Evolutionary conservation across 371 early-diverging fungal species (phyloP).

Genomic region (Mortierella sp.): DNA sequence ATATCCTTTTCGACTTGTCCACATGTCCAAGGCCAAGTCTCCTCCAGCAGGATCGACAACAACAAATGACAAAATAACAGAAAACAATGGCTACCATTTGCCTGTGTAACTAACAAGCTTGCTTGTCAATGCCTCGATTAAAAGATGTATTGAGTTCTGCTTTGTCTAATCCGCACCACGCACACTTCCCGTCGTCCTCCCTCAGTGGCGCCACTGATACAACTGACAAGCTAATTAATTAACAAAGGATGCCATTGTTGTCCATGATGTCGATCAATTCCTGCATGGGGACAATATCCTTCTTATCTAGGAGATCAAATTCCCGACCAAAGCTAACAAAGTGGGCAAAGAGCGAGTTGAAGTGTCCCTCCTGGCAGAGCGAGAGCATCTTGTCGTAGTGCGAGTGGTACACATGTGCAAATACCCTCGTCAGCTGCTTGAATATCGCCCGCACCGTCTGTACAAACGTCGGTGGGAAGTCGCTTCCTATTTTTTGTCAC

Average conservation of each 20-base stretch:
- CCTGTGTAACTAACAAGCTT: too few relatives aligned
- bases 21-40: too few relatives aligned
- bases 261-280: conserved; percentile 85
- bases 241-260: conserved; percentile 54
- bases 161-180: too few relatives aligned
- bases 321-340: conserved; percentile 92
- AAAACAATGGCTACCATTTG: too few relatives aligned
- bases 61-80: too few relatives aligned
- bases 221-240: too few relatives aligned
- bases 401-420: conserved; percentile 93
- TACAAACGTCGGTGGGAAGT: conserved; percentile 88
- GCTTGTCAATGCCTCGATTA: too few relatives aligned
- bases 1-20: background rate
- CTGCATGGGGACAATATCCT: conserved; percentile 86
- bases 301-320: conserved; percentile 93
- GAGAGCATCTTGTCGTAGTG: conserved; percentile 91
- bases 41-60: background rate
- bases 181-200: too few relatives aligned
- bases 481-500: too few relatives aligned
- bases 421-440: conserved; percentile 89
- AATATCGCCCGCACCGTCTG: conserved; percentile 77
- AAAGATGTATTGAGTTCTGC: too few relatives aligned
- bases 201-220: too few relatives aligned
- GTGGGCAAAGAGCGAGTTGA: conserved; percentile 96
- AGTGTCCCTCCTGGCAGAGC: conserved; percentile 87